Conservation (phyloP, 352 stramenopile species). For the Pythium brassicae region DNA sequence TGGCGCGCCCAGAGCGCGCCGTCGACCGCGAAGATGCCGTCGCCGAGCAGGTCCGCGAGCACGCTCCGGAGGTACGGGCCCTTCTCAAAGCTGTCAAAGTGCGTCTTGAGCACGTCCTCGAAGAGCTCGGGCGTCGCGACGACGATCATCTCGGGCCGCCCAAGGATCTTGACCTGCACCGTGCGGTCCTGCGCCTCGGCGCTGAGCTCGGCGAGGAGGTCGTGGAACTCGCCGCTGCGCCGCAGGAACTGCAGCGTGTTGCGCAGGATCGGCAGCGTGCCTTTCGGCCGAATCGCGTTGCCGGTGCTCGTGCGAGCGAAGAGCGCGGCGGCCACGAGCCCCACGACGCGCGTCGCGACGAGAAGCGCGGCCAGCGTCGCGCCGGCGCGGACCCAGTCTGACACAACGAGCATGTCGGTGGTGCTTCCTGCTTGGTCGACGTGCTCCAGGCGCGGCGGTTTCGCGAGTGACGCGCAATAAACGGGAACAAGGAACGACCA, state of each 20-base stretch:
- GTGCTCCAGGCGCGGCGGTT: not conserved
- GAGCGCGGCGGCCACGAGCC: not conserved
- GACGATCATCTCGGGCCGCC: constrained; percentile 35
- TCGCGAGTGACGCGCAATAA: not conserved
- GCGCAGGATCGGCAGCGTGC: constrained; percentile 34
- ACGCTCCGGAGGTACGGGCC: constrained; percentile 35
- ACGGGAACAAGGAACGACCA: no score
- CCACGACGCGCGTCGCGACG: not conserved
- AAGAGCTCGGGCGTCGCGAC: constrained; percentile 42
- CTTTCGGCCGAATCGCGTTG: constrained; percentile 5
- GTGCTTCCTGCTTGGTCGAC: not conserved
- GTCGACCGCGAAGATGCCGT: constrained; percentile 24
- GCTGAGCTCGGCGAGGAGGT: constrained; percentile 35
- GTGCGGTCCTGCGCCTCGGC: constrained; percentile 25
- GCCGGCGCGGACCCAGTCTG: not conserved
- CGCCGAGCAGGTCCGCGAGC: constrained; percentile 22
- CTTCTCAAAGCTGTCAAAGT: constrained; percentile 46
- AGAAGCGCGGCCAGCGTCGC: not conserved
- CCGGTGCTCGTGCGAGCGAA: not conserved
- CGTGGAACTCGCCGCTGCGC: constrained; percentile 33
- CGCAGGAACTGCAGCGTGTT: constrained; percentile 34
- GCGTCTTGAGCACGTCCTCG: constrained; percentile 50
- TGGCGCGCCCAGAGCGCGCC: constrained; percentile 25
- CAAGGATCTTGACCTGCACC: constrained; percentile 31
- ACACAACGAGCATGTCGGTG: not conserved